A percentile compares a stretch with the other conserved stretches of the same genome.
Conservation (phyloP, 2,329 filamentous ascomycete genomes). For the Lomentospora prolificans region DNA sequence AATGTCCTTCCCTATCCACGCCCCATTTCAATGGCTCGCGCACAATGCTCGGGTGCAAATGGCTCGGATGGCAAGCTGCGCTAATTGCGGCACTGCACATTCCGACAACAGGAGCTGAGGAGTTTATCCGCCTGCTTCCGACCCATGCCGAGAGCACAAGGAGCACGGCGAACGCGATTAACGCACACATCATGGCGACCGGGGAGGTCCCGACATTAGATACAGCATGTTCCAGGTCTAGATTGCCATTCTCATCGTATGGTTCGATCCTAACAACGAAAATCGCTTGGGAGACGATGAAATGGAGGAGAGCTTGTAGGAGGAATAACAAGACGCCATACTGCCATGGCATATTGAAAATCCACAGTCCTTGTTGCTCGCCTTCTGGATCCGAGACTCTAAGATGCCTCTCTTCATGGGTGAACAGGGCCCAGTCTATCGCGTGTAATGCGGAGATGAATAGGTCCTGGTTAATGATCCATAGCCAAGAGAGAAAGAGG, state of each 20-base stretch:
- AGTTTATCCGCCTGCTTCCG: neutral
- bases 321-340: neutral
- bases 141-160: neutral
- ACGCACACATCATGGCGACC: neutral
- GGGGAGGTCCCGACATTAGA: neutral
- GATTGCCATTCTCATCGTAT: neutral
- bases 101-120: neutral
- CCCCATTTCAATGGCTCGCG: neutral
- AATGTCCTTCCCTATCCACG: neutral
- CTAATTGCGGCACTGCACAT: neutral
- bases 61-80: neutral
- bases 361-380: neutral
- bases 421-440: neutral
- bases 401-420: neutral
- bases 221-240: neutral
- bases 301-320: neutral
- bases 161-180: neutral
- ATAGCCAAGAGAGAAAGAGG: neutral
- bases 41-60: neutral
- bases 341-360: neutral
- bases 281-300: neutral
- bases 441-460: neutral
- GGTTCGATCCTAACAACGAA: neutral
- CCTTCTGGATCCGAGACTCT: neutral
- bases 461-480: neutral